Percentiles rank a stretch among this genome's conserved stretches.
These are phyloP conservation scores for Ganoderma meredithae DNA, from an alignment of 1,284 basidiomycete genomes.

Conservation along the genomic window DNA sequence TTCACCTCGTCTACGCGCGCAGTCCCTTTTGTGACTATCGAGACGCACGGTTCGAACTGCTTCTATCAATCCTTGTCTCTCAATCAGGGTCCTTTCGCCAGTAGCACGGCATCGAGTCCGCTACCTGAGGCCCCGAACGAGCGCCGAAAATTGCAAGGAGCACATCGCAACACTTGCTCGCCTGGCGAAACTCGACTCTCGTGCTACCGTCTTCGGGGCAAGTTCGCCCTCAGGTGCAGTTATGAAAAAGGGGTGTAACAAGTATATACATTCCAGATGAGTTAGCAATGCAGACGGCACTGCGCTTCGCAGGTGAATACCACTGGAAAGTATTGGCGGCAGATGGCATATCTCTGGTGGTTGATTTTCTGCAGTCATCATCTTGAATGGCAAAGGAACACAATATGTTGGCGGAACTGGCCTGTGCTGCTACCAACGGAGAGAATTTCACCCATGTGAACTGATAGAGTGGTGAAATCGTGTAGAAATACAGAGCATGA, in stretches of 20 bases:
- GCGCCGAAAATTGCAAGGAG: constrained; percentile 47
- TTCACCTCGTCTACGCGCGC: not conserved
- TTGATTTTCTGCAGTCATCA: not conserved
- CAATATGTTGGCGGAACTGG: constrained; percentile 74
- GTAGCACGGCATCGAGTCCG: constrained; percentile 11
- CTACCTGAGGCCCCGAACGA: constrained; percentile 38
- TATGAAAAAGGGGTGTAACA: constrained; percentile 61
- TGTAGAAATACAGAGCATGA: constrained; percentile 29
- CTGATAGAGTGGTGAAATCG: constrained; percentile 23
- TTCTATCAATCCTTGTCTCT: constrained; percentile 75
- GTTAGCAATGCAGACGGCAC: constrained; percentile 66
- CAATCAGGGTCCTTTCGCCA: constrained; percentile 51
- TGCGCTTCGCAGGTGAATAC: constrained; percentile 61
- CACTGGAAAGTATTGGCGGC: not conserved
- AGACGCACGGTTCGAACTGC: constrained; percentile 75
- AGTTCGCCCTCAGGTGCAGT: constrained; percentile 65
- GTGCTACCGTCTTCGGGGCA: constrained; percentile 75
- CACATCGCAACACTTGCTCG: constrained; percentile 61
- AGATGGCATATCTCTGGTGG: not conserved
- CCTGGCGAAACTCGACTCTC: constrained; percentile 63
- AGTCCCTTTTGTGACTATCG: constrained; percentile 72
- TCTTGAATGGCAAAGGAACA: constrained; percentile 66
- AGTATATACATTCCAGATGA: constrained; percentile 72
- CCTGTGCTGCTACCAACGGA: constrained; percentile 69
- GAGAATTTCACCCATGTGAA: constrained; percentile 33